phyloP scores from a whole-genome alignment of 768 basidiomycete genomes.

The Coprinopsis sp. region DNA sequence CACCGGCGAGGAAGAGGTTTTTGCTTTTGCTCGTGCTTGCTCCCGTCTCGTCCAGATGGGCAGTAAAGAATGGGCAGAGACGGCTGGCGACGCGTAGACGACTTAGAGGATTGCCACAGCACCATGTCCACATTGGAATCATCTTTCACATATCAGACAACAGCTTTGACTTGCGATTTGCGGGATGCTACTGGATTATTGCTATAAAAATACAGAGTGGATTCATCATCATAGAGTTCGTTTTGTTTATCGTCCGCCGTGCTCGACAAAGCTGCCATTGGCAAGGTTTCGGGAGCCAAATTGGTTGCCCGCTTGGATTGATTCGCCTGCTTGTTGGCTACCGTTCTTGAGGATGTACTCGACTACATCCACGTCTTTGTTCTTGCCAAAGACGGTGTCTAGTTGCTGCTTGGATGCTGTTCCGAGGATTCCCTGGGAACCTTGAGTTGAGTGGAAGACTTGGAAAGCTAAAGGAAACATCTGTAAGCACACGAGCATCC shows the following conservation, averaged over 20 bases:
- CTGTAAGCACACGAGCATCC: background rate
- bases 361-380: constrained; percentile 62
- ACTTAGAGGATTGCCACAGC: no score
- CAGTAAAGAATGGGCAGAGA: constrained; percentile 77
- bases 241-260: background rate
- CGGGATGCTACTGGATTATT: no score
- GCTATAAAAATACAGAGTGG: no score
- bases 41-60: constrained; percentile 87
- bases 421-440: constrained; percentile 71
- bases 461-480: constrained; percentile 49
- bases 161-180: no score
- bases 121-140: no score
- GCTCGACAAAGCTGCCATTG: constrained; percentile 23
- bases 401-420: constrained; percentile 81
- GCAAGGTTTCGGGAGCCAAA: constrained; percentile 17
- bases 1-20: constrained; percentile 93
- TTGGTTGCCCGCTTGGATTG: constrained; percentile 14
- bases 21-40: constrained; percentile 94
- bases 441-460: constrained; percentile 68
- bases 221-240: no score
- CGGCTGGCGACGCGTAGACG: constrained; percentile 32
- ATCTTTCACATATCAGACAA: no score
- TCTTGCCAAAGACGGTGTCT: constrained; percentile 63
- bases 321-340: constrained; percentile 49
- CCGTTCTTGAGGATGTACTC: constrained; percentile 59